Percentiles rank a stretch among this genome's conserved stretches.
These are phyloP conservation scores for Emericellopsis cladophorae DNA, from an alignment of 2,329 filamentous ascomycete species.

Conservation along the genomic window DNA sequence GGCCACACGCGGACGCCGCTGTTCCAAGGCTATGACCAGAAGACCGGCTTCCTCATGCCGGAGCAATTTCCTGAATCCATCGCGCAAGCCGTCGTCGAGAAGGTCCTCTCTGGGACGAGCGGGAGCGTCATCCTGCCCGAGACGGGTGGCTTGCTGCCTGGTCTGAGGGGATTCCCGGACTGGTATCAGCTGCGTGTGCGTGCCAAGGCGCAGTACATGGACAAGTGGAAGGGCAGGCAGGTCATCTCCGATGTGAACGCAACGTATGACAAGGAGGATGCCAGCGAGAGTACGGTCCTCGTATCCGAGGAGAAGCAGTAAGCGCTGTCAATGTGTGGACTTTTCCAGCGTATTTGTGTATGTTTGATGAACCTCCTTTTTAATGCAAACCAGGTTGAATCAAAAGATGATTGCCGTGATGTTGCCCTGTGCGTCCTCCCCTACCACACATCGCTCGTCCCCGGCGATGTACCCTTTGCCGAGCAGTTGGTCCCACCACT, in stretches of 20 bases:
- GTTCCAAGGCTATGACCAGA: conserved; percentile 38
- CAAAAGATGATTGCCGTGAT: conserved; percentile 42
- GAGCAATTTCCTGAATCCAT: conserved; percentile 25
- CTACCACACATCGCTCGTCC: conserved; percentile 49
- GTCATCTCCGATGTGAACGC: conserved; percentile 30
- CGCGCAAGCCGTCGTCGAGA: conserved; percentile 32
- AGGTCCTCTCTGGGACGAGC: conserved; percentile 33
- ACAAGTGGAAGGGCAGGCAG: conserved; percentile 30
- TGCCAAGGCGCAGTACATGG: conserved; percentile 28
- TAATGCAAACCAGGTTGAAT: conserved; percentile 2
- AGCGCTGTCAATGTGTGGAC: neutral
- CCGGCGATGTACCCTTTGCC: conserved; percentile 41
- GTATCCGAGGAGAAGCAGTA: conserved; percentile 11
- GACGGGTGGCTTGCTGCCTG: conserved; percentile 23
- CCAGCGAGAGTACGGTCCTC: conserved; percentile 22
- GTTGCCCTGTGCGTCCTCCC: conserved; percentile 37
- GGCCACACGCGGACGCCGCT: conserved; percentile 22
- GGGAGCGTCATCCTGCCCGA: conserved; percentile 33
- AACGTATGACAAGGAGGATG: conserved; percentile 19
- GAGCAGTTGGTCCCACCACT: conserved; percentile 34
- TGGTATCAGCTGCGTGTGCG: conserved; percentile 48
- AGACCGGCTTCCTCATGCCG: conserved; percentile 24
- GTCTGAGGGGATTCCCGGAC: conserved; percentile 41
- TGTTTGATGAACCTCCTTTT: too few species aligned
- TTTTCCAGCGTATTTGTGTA: too few species aligned